Percentiles rank a stretch among this genome's conserved stretches.
phyloP scores from a whole-genome alignment of 1,284 basidiomycete species.

The Ustilago xerochloae region DNA sequence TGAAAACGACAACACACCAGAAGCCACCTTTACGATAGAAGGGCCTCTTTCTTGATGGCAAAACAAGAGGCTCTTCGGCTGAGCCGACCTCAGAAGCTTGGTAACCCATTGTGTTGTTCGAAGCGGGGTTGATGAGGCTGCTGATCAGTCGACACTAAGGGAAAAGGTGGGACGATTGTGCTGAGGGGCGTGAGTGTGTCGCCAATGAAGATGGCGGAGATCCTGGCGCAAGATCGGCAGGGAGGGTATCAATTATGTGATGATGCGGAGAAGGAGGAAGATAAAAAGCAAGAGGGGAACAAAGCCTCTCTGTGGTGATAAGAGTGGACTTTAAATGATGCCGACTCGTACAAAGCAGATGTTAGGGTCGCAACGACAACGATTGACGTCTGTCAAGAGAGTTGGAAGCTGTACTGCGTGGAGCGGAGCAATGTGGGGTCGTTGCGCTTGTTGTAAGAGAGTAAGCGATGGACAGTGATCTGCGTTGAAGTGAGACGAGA shows the following conservation, averaged over 20 bases:
- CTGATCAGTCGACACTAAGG: too few species aligned
- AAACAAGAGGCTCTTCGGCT: conserved; percentile 27
- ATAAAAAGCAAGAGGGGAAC: too few species aligned
- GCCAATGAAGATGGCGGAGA: too few species aligned
- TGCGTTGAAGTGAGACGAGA: background rate
- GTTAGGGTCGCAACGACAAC: too few species aligned
- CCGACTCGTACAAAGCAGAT: too few species aligned
- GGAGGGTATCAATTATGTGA: too few species aligned
- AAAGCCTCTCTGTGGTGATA: too few species aligned
- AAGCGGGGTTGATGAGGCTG: background rate
- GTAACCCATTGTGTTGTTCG: conserved; percentile 12
- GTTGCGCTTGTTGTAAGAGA: background rate
- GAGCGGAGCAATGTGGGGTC: background rate
- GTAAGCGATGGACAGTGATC: background rate
- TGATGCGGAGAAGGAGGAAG: too few species aligned
- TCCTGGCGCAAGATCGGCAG: too few species aligned
- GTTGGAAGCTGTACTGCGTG: background rate
- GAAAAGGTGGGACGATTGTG: background rate
- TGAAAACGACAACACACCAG: conserved; percentile 27
- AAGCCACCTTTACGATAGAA: conserved; percentile 30
- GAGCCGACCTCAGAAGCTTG: conserved; percentile 13
- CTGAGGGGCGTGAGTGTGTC: background rate
- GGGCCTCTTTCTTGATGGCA: conserved; percentile 15
- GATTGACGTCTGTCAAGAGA: background rate
- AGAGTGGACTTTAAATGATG: too few species aligned